Evolutionary conservation across 805 yeast species (phyloP), one percentile per base, ranked within the genome.

Genomic region (Candida golubevii): DNA sequence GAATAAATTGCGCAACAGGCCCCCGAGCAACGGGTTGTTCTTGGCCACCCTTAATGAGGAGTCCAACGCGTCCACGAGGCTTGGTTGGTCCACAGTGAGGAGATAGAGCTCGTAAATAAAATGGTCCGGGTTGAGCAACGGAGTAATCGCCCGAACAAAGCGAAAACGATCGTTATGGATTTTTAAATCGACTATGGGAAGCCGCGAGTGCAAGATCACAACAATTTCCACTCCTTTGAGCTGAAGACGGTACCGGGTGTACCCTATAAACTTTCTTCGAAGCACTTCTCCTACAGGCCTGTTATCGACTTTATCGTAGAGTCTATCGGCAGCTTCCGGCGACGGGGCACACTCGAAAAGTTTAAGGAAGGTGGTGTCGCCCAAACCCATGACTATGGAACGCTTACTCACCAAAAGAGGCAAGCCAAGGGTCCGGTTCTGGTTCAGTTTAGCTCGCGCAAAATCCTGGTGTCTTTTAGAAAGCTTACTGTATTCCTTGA

Each of bases 221-320:
- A 46, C 46, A 4, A 39, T 38, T 27, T 41, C 45, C 3, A 29
- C 38, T 3, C 46, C 41, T n/a, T 35, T 38, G 6, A 46, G 18
- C 23, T 38, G 39, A 15, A 49, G 37, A 4, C 50, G 35, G 40
- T 45, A 49, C 36, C 53, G 43, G 14, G 28, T 15, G 31, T 49
- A 49, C 14, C 53, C 46, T 6, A 42, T n/a, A 26, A 36, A 49
- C 3, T 35, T 26, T 29, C 39, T 29, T 10, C 35, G 35, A 11
- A 28, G 38, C 3, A 44, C 49, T 7, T 39, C 41, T 10, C 49
- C 53, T 6, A 46, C 13, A 7, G 34, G 35, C 12, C 42, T 34
- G 32, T 49, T 35, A 18, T 49, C 53, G n/a, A 33, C 45, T 23
- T 41, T 46, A 30, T 49, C 45, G 29, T 46, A 49, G 11, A 49